Evolutionary conservation across 202 grass and related monocot genomes (phyloP).

Genomic region (Hordeum pubiflorum): DNA sequence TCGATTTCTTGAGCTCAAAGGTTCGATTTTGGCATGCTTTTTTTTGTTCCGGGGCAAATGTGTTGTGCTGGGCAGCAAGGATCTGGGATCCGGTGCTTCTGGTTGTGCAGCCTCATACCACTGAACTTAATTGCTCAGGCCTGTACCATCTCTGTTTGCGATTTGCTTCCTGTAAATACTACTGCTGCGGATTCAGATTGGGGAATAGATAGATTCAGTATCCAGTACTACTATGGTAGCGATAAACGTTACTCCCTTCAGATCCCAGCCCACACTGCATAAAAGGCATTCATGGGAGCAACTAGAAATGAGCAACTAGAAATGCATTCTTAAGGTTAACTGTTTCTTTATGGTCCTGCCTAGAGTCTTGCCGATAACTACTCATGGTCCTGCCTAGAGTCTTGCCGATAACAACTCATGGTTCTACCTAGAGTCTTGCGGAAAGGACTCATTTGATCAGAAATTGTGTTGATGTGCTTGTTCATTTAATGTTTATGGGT

Average conservation of each 20-base stretch:
- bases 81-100: neutral
- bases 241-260: neutral
- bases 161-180: neutral
- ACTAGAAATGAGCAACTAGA: neutral
- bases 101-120: neutral
- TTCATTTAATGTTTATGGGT: neutral
- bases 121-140: neutral
- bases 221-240: neutral
- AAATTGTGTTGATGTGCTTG: neutral
- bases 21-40: neutral
- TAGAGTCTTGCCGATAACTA: neutral
- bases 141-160: neutral
- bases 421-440: neutral
- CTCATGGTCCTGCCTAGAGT: neutral
- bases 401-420: neutral
- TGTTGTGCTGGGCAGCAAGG: neutral
- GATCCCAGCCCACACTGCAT: neutral
- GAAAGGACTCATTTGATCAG: neutral
- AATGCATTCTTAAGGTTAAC: neutral
- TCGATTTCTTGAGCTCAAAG: neutral
- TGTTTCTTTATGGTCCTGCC: neutral
- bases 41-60: neutral
- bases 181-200: neutral
- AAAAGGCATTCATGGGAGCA: neutral
- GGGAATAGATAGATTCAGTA: neutral